phyloP scores from a whole-genome alignment of 2,329 filamentous ascomycete species.

The Zasmidium angulare region DNA sequence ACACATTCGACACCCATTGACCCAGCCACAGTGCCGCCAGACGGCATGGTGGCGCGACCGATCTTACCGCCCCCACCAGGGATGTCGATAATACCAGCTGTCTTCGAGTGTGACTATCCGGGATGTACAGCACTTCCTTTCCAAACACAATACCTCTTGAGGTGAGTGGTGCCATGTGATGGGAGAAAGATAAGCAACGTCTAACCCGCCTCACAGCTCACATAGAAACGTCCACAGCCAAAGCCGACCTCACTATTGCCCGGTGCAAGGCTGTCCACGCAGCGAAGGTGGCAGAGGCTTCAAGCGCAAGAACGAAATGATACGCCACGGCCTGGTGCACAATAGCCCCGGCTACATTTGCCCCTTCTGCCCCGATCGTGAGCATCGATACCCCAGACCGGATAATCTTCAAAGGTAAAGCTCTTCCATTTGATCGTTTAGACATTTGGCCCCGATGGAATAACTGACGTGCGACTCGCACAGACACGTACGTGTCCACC shows the following conservation, averaged over 20 bases:
- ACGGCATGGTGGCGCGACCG: conserved; percentile 22
- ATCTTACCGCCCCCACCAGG: conserved; percentile 33
- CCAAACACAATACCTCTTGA: conserved; percentile 73
- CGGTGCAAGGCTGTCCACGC: conserved; percentile 57
- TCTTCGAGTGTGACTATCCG: conserved; percentile 59
- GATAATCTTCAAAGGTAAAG: conserved; percentile 92
- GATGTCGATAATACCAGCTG: conserved; percentile 36
- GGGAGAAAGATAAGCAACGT: too few relatives aligned
- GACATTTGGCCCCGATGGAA: too few relatives aligned
- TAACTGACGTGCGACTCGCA: background rate
- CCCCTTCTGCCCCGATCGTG: conserved; percentile 89
- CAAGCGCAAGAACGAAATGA: conserved; percentile 71
- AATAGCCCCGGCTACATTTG: conserved; percentile 93
- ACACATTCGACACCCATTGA: conserved; percentile 37
- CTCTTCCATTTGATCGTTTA: too few relatives aligned
- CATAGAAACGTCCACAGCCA: conserved; percentile 70
- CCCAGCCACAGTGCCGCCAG: conserved; percentile 32
- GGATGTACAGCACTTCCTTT: conserved; percentile 73
- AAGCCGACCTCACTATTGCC: conserved; percentile 63
- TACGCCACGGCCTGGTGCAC: conserved; percentile 82
- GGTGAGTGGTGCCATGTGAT: conserved; percentile 50
- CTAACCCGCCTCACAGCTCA: conserved; percentile 47
- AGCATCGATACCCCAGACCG: conserved; percentile 91
- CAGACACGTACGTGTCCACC: conserved; percentile 91
- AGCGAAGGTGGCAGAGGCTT: conserved; percentile 65